Base-by-base conservation (phyloP, 257 asterid species). In the Knoxia roxburghii region DNA sequence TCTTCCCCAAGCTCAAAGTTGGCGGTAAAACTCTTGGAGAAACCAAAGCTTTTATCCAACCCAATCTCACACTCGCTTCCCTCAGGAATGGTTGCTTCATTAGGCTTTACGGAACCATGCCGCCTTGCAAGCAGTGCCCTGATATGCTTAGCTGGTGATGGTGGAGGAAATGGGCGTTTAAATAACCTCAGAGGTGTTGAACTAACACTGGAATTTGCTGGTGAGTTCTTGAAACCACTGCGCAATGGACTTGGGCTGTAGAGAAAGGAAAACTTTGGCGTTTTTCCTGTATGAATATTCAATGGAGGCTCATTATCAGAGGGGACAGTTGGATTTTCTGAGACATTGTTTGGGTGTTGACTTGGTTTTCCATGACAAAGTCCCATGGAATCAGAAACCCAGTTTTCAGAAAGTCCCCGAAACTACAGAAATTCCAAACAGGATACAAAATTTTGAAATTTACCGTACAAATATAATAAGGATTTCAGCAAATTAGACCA, bases 71-170 rank as follows among this genome's bases (percentile, higher is more conserved):
- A 86, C 70, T 89, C 98, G 79, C 95, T 89, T 54, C 98, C 98
- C 71, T 92, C 98, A 24, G 97, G 98, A 68, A 92, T 92, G 30
- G 86, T 77, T 6, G 91, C 96, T 75, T 84, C 97, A 68, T 87
- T 92, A 54, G 98, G 96, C 84, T 92, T 92, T 43, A 87, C 82
- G 20, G 95, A 89, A 66, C 97, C 98, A 68, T 87, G 96, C 65
- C 97, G 81, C 68, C 97, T 82, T 12, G 91, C 87, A 60, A 92
- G 90, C 73, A 87, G 82, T 30, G 98, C 95, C 77, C 86, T 85
- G 24, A 92, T 89, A 76, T 92, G 98, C 85, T 89, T 92, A 58
- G 97, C 98, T 32, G 98, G 98, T 5, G 98, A 92, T 49, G 97
- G 98, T 14, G 96, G 99, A 13, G 97, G 97, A 68, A 89, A 89